Percentiles rank a stretch among this genome's conserved stretches.
Evolutionary conservation across 2,329 filamentous ascomycete species (phyloP).

Genomic region (Neopestalotiopsis rosae): DNA sequence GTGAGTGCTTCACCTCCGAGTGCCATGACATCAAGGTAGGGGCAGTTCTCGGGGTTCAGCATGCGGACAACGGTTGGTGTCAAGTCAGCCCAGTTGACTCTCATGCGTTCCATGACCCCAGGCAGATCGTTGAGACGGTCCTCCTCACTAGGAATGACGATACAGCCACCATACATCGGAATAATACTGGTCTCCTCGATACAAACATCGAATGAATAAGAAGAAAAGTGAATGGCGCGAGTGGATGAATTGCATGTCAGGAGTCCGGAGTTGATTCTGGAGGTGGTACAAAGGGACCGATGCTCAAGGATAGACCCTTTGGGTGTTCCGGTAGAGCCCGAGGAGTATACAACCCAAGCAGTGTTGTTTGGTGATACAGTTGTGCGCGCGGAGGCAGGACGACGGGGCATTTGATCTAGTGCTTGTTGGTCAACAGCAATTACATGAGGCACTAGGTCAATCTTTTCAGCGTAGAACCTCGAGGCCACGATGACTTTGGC

Average conservation of each 20-base stretch:
- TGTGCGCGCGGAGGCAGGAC: background rate
- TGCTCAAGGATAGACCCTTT: conserved; percentile 21
- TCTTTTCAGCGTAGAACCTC: background rate
- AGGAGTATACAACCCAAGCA: conserved; percentile 23
- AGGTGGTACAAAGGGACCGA: conserved; percentile 7
- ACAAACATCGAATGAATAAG: conserved; percentile 45
- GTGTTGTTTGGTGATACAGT: background rate
- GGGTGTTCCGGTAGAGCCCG: conserved; percentile 7
- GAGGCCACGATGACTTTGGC: conserved; percentile 20
- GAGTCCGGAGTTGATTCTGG: conserved; percentile 1
- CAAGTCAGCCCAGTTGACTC: conserved; percentile 30
- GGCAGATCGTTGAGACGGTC: conserved; percentile 40
- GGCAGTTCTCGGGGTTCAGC: conserved; percentile 29
- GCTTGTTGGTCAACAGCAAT: conserved; percentile 6
- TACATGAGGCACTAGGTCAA: background rate
- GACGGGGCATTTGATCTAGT: background rate
- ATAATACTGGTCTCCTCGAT: conserved; percentile 44
- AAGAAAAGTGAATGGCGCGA: conserved; percentile 29
- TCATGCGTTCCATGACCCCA: conserved; percentile 25
- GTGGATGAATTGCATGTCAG: background rate
- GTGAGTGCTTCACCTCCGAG: conserved; percentile 33
- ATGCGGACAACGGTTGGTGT: conserved; percentile 35
- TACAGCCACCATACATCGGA: conserved; percentile 42
- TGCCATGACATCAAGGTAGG: conserved; percentile 27
- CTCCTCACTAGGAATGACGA: conserved; percentile 43